Evolutionary conservation across 352 stramenopile genomes (phyloP).

Genomic region (Thalassiosira livingstoniorum): DNA sequence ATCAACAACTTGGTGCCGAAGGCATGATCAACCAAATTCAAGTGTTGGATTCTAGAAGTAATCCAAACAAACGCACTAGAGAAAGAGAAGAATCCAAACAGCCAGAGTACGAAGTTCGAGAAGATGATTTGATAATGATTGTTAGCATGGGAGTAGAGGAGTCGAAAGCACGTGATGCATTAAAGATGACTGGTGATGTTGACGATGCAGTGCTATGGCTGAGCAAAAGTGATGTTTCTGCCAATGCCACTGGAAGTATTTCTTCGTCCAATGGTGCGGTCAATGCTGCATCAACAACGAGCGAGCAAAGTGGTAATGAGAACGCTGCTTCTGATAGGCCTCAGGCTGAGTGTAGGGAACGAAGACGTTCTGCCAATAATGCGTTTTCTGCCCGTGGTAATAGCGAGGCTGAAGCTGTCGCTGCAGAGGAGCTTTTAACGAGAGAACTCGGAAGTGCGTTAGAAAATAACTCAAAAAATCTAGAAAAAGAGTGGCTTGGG

Average conservation of each 20-base stretch:
- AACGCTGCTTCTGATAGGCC: no score
- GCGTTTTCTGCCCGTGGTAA: not conserved
- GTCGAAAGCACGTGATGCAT: slow-evolving; percentile 16
- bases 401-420: not conserved
- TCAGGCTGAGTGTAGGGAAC: no score
- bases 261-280: no score
- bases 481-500: slow-evolving; percentile 55
- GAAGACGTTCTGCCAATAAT: not conserved
- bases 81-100: not conserved
- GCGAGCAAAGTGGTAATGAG: no score
- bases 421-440: slow-evolving; percentile 38
- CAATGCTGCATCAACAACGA: no score
- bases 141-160: slow-evolving; percentile 55
- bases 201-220: slow-evolving; percentile 48
- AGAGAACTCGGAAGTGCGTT: slow-evolving; percentile 40
- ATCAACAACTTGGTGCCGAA: slow-evolving; percentile 26
- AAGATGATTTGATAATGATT: slow-evolving; percentile 43
- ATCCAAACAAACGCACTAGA: slow-evolving; percentile 7
- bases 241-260: no score
- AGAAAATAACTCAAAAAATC: slow-evolving; percentile 23
- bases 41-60: slow-evolving; percentile 14
- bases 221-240: no score
- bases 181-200: slow-evolving; percentile 31
- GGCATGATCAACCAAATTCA: slow-evolving; percentile 16
- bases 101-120: slow-evolving; percentile 25